Base-by-base conservation (phyloP, 2,329 filamentous ascomycete genomes). In the Aspergillus aculeatus region DNA sequence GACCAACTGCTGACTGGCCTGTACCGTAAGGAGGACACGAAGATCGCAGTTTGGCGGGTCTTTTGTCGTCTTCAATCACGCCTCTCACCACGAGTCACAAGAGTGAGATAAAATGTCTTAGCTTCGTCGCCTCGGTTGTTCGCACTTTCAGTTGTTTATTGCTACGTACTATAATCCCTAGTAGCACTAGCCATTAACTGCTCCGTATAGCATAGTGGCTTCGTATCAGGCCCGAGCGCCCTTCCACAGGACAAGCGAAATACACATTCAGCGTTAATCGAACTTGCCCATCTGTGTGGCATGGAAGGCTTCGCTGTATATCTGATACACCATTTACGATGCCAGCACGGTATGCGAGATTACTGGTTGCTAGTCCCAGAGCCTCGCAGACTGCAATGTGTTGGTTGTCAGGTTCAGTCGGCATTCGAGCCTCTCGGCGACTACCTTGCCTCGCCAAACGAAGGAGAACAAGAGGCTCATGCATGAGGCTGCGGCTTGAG, bases 271-370 rank as follows among this genome's bases (percentile, higher is more conserved):
- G 47, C 61, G 60, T 62, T 64, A 64, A 63, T 59, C 50, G 31
- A 41, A 59, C 62, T 66, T 64, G 64, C 62, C 65, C 63, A 62
- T 57, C 60, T 59, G 61, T 64, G 65, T 59, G 62, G 56, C 65
- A 66, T 66, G 65, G 64, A 50, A 53, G 54, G 48, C 61, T 51
- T 50, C 56, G 57, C 61, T 50, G 44, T 51, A 55, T 48, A 58
- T 59, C 57, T 59, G 52, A 60, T 60, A 47, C 24, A 19, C 26
- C 9, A 53, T n/a, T 32, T 23, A 38, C 32, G 12, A 32, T 32
- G 24, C 41, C 26, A 47, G 41, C 44, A 35, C 12, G 5, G n/a
- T 21, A n/a, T 10, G 16, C 11, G 7, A 44, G 38, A 19, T 44
- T 19, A 16, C 14, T 44, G 38, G 38, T 44, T 16, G 16, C 38